Conservation (phyloP, 805 yeast species). For the Priceomyces carsonii region DNA sequence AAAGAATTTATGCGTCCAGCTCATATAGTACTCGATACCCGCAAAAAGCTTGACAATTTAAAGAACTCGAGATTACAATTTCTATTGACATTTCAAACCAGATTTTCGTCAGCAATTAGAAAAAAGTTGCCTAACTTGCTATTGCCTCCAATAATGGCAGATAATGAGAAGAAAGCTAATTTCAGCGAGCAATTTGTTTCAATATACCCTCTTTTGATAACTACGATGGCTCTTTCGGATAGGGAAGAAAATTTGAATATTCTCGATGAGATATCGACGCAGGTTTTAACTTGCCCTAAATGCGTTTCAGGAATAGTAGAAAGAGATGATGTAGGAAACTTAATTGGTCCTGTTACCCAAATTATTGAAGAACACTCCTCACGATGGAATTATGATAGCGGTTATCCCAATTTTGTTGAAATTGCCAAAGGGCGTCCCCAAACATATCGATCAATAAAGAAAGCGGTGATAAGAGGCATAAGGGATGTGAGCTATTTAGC, state of each 20-base stretch:
- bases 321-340: conserved; percentile 38
- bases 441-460: conserved; percentile 24
- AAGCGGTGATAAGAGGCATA: conserved; percentile 31
- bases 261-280: conserved; percentile 34
- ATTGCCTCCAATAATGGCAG: conserved; percentile 57
- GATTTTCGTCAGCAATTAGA: conserved; percentile 57
- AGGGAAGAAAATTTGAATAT: conserved; percentile 48
- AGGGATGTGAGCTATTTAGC: conserved; percentile 29
- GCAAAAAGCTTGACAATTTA: conserved; percentile 18
- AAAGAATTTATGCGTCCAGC: conserved; percentile 16
- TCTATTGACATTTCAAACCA: conserved; percentile 56
- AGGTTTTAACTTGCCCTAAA: conserved; percentile 46
- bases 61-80: conserved; percentile 56
- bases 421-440: conserved; percentile 15
- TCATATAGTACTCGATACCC: conserved; percentile 13
- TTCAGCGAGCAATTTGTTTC: conserved; percentile 56
- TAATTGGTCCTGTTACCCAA: conserved; percentile 48
- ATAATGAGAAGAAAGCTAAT: conserved; percentile 43
- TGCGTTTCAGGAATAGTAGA: conserved; percentile 42
- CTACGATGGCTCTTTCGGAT: conserved; percentile 48
- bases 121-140: conserved; percentile 47
- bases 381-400: conserved; percentile 34
- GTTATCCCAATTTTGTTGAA: conserved; percentile 31
- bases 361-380: conserved; percentile 45
- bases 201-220: conserved; percentile 52